Base-by-base conservation (phyloP, 306 rosid species). In the Castanea mollissima region DNA sequence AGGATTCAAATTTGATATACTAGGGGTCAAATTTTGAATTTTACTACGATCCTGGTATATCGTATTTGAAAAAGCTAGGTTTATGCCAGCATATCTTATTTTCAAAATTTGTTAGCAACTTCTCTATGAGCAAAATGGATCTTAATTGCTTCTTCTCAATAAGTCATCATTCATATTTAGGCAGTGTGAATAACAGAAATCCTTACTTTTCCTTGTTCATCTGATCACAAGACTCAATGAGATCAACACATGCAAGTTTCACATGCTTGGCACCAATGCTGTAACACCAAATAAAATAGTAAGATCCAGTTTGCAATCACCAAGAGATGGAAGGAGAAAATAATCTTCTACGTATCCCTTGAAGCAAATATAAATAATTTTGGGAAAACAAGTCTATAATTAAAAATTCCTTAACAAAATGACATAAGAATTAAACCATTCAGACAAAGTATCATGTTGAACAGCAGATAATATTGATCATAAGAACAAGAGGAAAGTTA, bases 251-350 rank as follows among this genome's bases (percentile, higher is more conserved):
- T 51, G 93, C 91, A 38, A 44, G 83, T 73, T 59, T 84, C 81
- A 87, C 83, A 31, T 71, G 89, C 69, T 83, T 84, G 1, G 89
- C 91, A 64, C 97, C 93, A 57, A 92, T 81, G 67, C 97, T 92
- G 89, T 52, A 73, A 84, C 49, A 76, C 19, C 60, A 79, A 69
- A 59, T 20, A 73, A 44, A 65, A 35, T 72, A 70, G 62, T 57
- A 71, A 83, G 80, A 76, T 49, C 31, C 21, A 63, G 54, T 71
- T 74, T 71, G 63, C 38, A 64, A 75, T 67, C 57, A 52, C 25
- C 20, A 32, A 67, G 18, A 76, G 59, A 77, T 25, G 79, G 23
- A 46, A 52, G 41, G 58, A 20, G 67, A 74, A 54, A 62, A 69
- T 52, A 10, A 73, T 41, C 35, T 55, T 15, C 73, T 14, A 68